Base-by-base conservation (phyloP, 2,329 filamentous ascomycete genomes). In the Shiraia sp. region DNA sequence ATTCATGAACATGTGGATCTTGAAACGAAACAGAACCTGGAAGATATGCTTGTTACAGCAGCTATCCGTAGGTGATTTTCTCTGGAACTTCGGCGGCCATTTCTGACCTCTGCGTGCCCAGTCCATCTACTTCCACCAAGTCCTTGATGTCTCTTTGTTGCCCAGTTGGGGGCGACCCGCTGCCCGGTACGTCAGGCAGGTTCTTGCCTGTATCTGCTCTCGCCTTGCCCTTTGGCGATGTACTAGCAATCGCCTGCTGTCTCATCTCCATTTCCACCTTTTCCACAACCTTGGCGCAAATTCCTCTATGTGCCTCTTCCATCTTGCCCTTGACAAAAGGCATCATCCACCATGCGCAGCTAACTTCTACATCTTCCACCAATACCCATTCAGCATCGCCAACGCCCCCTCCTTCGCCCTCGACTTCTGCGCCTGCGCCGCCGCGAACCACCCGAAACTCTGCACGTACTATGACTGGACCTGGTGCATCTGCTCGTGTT, bases 271-370 rank as follows among this genome's bases (percentile, higher is more conserved):
- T 59, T 30, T 52, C 53, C 8, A 65, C 59, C 38, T 60, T 66
- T 32, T 66, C 63, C 3, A 68, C 52, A 3, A 69, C 52, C 36
- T 66, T 68, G 28, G 51, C 42, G 37, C 62, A 65, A 5, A 68
- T 64, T 26, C 65, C 61, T 8, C 48, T 39, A 38, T 69, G 64
- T 27, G 63, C 64, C 12, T 51, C 41, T 34, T 67, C 62, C 61
- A 66, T 65, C 40, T 60, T 64, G 36, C 51, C 44, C 30, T 55
- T 57, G 10, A 69, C 63, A 36, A 69, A 63, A 1, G 64, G 65
- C 65, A 69, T 69, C 23, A 69, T 49, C 47, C 51, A 68, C 61
- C 62, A 63, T 9, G 53, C 48, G 37, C 64, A 68, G 36, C 43
- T 52, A 19, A 68, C 61, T 32, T 65, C 60, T 6, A 66, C 63